Base-by-base conservation (phyloP, 345 rosid species). In the Abelmoschus esculentus region DNA sequence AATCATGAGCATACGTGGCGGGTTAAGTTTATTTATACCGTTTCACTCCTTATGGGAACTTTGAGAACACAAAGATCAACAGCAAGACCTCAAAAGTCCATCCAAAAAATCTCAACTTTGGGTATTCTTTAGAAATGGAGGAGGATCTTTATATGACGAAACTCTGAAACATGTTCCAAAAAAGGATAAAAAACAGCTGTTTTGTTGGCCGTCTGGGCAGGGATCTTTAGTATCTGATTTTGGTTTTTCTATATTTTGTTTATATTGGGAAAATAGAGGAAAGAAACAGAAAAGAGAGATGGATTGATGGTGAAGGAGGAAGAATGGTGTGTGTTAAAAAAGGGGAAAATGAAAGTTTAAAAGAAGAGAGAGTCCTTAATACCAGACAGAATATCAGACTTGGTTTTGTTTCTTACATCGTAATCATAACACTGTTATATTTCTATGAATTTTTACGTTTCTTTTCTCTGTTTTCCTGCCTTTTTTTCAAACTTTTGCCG, bases 301-400 rank as follows among this genome's bases (percentile, higher is more conserved):
- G 10, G 56, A 19, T 49, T 49, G 54, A 49, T 49, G 4, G 36
- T 14, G 61, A 19, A 8, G 22, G 69, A 7, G 69, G 40, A 7
- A 67, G 18, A 52, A 17, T 44, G 46, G 29, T 7, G 8, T 0
- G 26, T n/a, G 10, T 53, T 53, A 28, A 60, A 60, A 60, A 17
- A 17, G 13, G 44, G 3, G 4, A 46, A 46, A 46, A 46, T 11
- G 50, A 13, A 47, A 47, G n/a, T 47, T 47, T 49, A 5, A 49
- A 61, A 36, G 26, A 34, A 19, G 10, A 17, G 3, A 57, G 68
- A 53, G 63, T 78, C 81, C 86, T 72, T 71, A 74, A 80, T 80
- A 76, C 84, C 87, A 82, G 85, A 86, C 87, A 81, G 77, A 74
- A 78, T 72, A 77, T 70, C 71, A 72, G 77, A 76, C 72, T 70